Percentiles rank a stretch among this genome's conserved stretches.
These are phyloP conservation scores for Dioscorea dumetorum DNA, from an alignment of 106 monocot genomes.

Conservation along the genomic window DNA sequence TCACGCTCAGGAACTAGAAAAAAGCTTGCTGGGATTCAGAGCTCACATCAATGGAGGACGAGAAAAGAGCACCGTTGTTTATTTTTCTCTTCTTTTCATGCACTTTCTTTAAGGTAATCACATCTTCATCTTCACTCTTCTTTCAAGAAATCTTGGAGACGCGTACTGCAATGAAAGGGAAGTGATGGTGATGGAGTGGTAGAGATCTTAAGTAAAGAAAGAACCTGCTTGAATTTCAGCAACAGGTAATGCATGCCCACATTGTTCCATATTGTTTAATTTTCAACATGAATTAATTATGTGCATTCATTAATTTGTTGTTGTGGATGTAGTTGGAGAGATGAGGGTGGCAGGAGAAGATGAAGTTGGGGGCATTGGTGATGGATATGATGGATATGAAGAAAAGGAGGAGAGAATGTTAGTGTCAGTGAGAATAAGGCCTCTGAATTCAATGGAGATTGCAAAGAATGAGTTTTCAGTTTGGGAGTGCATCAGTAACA, in stretches of 20 bases:
- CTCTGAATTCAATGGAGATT: slow-evolving; percentile 49
- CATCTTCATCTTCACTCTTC: not conserved
- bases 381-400: slow-evolving; percentile 8
- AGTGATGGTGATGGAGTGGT: too few relatives aligned
- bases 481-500: slow-evolving; percentile 58
- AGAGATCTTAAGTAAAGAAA: too few relatives aligned
- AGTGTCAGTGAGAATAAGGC: slow-evolving; percentile 60
- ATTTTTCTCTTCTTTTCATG: not conserved
- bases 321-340: slow-evolving; percentile 2
- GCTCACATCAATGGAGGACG: too few relatives aligned
- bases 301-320: not conserved
- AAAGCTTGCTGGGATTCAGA: not conserved
- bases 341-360: slow-evolving; percentile 14
- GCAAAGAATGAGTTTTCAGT: slow-evolving; percentile 38
- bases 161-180: too few relatives aligned
- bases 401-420: slow-evolving; percentile 51
- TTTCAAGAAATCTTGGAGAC: not conserved
- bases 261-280: not conserved
- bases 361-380: not conserved
- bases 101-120: not conserved
- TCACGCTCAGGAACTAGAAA: not conserved
- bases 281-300: not conserved
- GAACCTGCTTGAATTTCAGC: not conserved
- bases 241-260: not conserved
- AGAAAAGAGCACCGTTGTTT: too few relatives aligned